A percentile compares a stretch with the other conserved stretches of the same genome.
Conservation (phyloP, 768 basidiomycete genomes). For the Trichaptum fuscoviolaceum region DNA sequence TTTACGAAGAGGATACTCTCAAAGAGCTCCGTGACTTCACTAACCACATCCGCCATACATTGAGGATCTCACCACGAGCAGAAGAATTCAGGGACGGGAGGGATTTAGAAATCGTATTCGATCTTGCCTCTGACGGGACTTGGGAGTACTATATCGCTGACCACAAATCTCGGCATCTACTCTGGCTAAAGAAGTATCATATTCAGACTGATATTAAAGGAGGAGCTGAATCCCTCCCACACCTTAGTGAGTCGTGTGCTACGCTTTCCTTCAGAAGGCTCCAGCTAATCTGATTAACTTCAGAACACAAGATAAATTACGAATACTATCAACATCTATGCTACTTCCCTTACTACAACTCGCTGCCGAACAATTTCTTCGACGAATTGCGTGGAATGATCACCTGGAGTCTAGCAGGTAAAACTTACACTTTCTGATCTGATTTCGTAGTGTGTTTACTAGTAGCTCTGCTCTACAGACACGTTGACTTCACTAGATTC, state of each 20-base stretch:
- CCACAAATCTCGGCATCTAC: neutral
- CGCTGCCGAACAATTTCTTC: neutral
- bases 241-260: neutral
- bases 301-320: constrained; percentile 1
- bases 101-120: neutral
- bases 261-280: neutral
- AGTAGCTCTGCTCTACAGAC: neutral
- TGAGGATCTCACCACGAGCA: neutral
- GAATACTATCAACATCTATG: neutral
- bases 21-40: neutral
- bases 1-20: neutral
- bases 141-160: neutral
- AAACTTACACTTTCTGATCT: neutral
- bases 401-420: neutral
- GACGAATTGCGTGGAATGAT: neutral
- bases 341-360: neutral
- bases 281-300: neutral
- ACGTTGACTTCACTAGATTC: neutral
- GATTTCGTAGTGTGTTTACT: neutral
- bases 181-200: neutral
- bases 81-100: neutral
- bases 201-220: neutral
- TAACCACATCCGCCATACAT: neutral
- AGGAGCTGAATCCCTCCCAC: neutral
- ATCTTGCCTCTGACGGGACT: neutral